These are phyloP conservation scores for Trypanosoma lewisi DNA, from an alignment of 208 protist species.

Conservation along the genomic window DNA sequence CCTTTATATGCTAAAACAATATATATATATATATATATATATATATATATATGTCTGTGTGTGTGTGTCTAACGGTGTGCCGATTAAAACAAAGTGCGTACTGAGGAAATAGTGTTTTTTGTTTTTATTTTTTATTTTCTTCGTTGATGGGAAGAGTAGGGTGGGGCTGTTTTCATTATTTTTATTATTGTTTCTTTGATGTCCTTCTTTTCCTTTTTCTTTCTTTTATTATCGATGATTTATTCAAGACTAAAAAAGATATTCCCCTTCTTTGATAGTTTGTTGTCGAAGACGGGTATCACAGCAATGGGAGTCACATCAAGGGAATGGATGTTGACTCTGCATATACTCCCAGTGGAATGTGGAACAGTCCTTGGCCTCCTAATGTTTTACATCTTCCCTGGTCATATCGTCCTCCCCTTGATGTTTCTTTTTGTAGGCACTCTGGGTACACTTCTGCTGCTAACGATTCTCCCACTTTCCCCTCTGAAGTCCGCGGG, in stretches of 20 bases:
- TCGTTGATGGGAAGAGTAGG: too few species aligned
- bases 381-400: background rate
- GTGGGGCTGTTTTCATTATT: too few species aligned
- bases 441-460: background rate
- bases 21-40: background rate
- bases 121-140: background rate
- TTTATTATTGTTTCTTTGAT: constrained; percentile 8
- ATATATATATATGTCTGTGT: constrained; percentile 10
- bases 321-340: constrained; percentile 13
- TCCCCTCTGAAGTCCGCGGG: constrained; percentile 5
- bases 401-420: background rate
- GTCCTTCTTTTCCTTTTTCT: background rate
- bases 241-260: background rate
- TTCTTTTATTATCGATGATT: background rate
- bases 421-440: constrained; percentile 11
- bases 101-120: background rate
- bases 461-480: constrained; percentile 13
- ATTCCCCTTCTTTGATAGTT: background rate
- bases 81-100: background rate
- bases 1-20: constrained; percentile 66
- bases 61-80: background rate
- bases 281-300: too few species aligned
- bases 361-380: background rate
- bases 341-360: constrained; percentile 17
- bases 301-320: background rate